Conservation (phyloP, 2,329 filamentous ascomycete species). For the Sordariomycetes sp. region DNA sequence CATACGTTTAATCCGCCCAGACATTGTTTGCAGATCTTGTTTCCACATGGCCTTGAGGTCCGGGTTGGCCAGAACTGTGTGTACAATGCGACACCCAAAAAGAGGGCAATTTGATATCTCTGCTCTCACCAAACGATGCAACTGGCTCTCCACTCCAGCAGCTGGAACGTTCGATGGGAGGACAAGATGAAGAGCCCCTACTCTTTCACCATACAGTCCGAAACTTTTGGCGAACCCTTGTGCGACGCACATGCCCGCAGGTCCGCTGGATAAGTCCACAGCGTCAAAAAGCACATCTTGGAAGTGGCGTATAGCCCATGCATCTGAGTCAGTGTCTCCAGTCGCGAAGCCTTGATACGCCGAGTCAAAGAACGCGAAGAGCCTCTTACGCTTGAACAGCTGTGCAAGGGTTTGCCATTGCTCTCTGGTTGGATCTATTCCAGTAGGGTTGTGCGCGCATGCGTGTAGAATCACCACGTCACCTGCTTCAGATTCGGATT, state of each 20-base stretch:
- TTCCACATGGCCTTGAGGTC: slow-evolving; percentile 5
- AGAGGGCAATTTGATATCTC: slow-evolving; percentile 5
- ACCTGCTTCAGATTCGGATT: slow-evolving; percentile 11
- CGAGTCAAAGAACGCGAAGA: slow-evolving; percentile 25
- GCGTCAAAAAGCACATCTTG: neutral
- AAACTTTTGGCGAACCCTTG: slow-evolving; percentile 28
- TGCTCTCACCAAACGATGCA: slow-evolving; percentile 2
- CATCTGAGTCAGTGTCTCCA: slow-evolving; percentile 21
- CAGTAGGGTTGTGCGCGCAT: slow-evolving; percentile 28
- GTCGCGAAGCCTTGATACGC: slow-evolving; percentile 29
- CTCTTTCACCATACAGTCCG: slow-evolving; percentile 24
- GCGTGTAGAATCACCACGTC: slow-evolving; percentile 26
- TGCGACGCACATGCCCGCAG: slow-evolving; percentile 15
- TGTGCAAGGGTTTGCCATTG: slow-evolving; percentile 22
- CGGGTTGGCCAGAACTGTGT: slow-evolving; percentile 3
- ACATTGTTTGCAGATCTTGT: slow-evolving; percentile 23
- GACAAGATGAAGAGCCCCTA: slow-evolving; percentile 15
- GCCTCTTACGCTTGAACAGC: slow-evolving; percentile 14
- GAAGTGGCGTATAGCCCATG: slow-evolving; percentile 22
- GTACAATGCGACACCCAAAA: slow-evolving; percentile 5
- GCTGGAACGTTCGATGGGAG: neutral
- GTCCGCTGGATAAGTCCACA: slow-evolving; percentile 4
- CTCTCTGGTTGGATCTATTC: slow-evolving; percentile 19
- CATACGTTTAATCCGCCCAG: slow-evolving; percentile 20
- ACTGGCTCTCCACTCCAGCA: neutral